Evolutionary conservation across 164 flowering plant species (phyloP), one percentile per base, ranked within the genome.

Genomic region (Houttuynia cordata): DNA sequence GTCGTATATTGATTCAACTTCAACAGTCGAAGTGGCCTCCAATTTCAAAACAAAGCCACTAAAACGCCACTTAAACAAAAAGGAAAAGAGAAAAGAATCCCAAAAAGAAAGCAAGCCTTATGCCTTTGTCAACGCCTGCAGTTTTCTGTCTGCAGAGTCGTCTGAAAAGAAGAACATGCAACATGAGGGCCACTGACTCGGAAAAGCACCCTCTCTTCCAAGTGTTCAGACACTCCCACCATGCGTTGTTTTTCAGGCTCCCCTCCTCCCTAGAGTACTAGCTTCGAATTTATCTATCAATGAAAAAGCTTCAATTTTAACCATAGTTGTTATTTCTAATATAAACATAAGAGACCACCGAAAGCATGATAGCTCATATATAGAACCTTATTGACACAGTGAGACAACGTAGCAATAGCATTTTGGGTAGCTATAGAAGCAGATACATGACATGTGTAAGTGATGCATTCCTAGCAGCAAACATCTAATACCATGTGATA

Each of bases 391-490:
- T 30, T 30, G 4, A 30, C 2, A 6, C 4, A 30, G 37, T 30
- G 37, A 6, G 2, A 30, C 37, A 30, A 30, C 9, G n/a, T 14
- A 42, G 14, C 1, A 14, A 42, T 42, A 10, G 4, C 1, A 14
- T 42, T 42, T 12, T 12, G 17, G n/a, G 49, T 42, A 42, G 17
- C 12, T 42, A 42, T 42, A 42, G 23, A 52, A 8, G 21, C 17
- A n/a, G 65, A 23, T 67, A 76, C 73, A 74, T 73, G 74, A 62
- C n/a, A n/a, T 76, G 77, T 82, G 87, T 82, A 82, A 82, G 87
- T 51, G 80, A 82, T 82, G 83, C 87, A 82, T 80, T 75, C 75
- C 82, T 77, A 75, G 83, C 60, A 80, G 81, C 85, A 66, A 57
- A 15, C 14, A 10, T 17, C 24, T 17, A 34, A 18, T 15, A 56